These are phyloP conservation scores for Eutrema yunnanense DNA, from an alignment of 345 rosid genomes.

Conservation along the genomic window DNA sequence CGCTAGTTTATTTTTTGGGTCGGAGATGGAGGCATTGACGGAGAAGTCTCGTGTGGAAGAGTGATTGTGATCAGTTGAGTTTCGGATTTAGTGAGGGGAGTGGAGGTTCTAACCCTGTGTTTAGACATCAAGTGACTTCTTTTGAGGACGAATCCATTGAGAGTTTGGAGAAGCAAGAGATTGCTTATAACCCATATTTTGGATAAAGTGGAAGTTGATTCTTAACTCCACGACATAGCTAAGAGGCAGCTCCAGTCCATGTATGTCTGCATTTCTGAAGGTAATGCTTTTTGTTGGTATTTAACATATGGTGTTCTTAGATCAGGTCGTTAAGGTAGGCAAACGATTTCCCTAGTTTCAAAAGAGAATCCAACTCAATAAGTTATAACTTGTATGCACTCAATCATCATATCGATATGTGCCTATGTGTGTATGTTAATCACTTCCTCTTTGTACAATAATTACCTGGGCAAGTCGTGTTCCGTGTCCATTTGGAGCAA, in stretches of 20 bases:
- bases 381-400: constrained; percentile 1
- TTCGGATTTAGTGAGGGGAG: constrained; percentile 48
- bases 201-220: constrained; percentile 58
- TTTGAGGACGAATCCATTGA: constrained; percentile 85
- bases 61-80: constrained; percentile 44
- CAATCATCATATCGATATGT: background rate
- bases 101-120: constrained; percentile 42
- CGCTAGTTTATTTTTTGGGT: too few relatives aligned
- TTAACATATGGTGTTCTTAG: background rate
- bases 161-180: constrained; percentile 88
- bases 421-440: background rate
- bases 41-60: constrained; percentile 47
- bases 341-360: constrained; percentile 32
- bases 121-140: constrained; percentile 56
- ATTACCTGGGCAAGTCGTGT: constrained; percentile 57
- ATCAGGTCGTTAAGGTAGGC: background rate
- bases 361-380: background rate
- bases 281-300: constrained; percentile 33
- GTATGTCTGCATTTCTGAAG: constrained; percentile 73
- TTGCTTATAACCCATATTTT: constrained; percentile 71
- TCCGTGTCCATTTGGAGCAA: constrained; percentile 86
- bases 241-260: constrained; percentile 89
- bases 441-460: background rate
- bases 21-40: background rate
- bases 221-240: constrained; percentile 66